Evolutionary conservation across 2,329 filamentous ascomycete genomes (phyloP), one percentile per base, ranked within the genome.

Genomic region (Cordyceps pruinosa): DNA sequence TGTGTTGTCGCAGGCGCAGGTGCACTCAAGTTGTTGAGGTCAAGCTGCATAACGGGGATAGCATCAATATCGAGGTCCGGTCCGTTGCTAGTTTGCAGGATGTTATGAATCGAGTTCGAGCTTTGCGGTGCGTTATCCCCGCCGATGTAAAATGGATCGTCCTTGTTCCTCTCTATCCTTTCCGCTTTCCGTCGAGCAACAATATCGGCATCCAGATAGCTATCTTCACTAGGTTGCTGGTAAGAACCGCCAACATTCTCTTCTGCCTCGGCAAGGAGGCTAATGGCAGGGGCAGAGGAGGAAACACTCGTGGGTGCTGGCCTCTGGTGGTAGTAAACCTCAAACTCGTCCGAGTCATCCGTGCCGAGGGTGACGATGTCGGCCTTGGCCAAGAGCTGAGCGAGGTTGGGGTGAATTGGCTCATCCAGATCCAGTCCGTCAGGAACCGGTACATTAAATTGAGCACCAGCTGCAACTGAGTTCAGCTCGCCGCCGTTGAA

Each of bases 101-200:
- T 90, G 62, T 84, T 88, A 66, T 93, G 88, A 50, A 94, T 85
- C 0, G 89, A 89, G 1, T 89, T 93, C 0, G 87, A 87, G 6
- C 81, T 81, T 34, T 84, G 83, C 4, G 83, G 84, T 1, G 74
- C 72, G n/a, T 73, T 73, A 26, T 76, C 77, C 42, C 73, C 75
- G 35, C 73, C 75, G 66, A 99, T 97, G 68, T 99, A 99, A 70
- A 96, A 99, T 1, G 94, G 94, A 66, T 99, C 94, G 67, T 97
- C 93, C 63, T 83, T 88, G 70, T 96, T 90, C 57, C 90, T 83
- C 68, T 96, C 91, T 57, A 81, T 75, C 12, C 92, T 82, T 67
- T 96, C 90, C 4, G 86, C 84, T 64, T 86, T 89, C 61, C 89
- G 82, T 61, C 85, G 80, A 5, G 89, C 88, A 42, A 89, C 69